phyloP scores from a whole-genome alignment of 2,329 filamentous ascomycete species.

The Beauveria australis region DNA sequence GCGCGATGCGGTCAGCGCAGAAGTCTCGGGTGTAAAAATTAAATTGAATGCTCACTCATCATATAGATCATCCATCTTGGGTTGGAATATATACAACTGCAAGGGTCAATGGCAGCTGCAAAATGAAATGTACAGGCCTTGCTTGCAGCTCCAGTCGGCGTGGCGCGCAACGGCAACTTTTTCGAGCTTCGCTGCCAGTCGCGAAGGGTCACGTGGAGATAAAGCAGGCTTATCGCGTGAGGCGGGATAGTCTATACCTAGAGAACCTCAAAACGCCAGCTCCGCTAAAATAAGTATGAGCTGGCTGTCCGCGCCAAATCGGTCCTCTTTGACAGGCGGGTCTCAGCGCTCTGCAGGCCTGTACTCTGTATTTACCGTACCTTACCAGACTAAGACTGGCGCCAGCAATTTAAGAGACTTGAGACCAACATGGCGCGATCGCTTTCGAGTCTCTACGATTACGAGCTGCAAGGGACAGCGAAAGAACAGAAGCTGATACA shows the following conservation, averaged over 20 bases:
- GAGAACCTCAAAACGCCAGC: background rate
- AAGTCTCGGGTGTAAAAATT: background rate
- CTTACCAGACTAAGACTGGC: background rate
- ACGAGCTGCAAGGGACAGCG: background rate
- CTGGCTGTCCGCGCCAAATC: background rate
- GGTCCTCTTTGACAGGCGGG: background rate
- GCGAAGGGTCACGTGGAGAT: conserved; percentile 8
- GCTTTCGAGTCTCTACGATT: background rate
- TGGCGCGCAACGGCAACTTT: conserved; percentile 13
- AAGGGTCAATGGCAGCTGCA: conserved; percentile 17
- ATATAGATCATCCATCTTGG: conserved; percentile 85
- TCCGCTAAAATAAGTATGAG: background rate
- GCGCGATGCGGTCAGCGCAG: conserved; percentile 6
- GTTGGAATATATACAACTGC: conserved; percentile 11
- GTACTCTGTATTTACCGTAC: background rate
- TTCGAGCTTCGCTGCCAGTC: conserved; percentile 10
- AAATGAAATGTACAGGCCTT: conserved; percentile 10
- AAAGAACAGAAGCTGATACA: too few relatives aligned
- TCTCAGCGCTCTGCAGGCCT: background rate
- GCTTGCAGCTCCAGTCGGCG: background rate
- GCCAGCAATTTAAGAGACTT: background rate
- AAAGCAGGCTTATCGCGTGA: background rate
- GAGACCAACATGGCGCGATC: background rate
- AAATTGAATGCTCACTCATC: conserved; percentile 60
- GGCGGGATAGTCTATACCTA: background rate